These are phyloP conservation scores for Hyparrhenia diplandra DNA, from an alignment of 176 grass and related monocot genomes.

Conservation along the genomic window DNA sequence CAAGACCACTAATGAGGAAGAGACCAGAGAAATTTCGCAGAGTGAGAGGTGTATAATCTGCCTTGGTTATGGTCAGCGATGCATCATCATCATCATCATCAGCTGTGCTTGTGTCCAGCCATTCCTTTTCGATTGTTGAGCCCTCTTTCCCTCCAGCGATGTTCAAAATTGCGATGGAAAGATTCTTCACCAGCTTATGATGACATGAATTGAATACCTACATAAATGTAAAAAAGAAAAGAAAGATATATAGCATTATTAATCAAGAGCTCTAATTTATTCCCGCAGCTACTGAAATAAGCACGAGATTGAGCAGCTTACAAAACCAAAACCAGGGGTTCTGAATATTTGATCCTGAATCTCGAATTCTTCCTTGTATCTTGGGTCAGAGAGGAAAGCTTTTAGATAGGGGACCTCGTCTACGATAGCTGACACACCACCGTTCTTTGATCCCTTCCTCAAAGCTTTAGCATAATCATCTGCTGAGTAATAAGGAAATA, in stretches of 20 bases:
- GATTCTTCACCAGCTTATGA: not conserved
- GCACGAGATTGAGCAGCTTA: not conserved
- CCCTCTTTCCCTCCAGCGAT: not conserved
- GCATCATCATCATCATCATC: not conserved
- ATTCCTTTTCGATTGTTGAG: not conserved
- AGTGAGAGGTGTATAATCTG: conserved; percentile 5
- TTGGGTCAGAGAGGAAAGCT: not conserved
- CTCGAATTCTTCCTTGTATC: not conserved
- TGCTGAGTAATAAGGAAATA: not conserved
- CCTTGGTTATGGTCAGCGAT: not conserved
- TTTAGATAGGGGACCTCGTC: not conserved
- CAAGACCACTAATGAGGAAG: conserved; percentile 43
- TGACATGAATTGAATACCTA: not conserved
- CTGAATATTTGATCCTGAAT: not conserved
- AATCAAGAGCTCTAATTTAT: not conserved
- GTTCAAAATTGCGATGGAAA: not conserved
- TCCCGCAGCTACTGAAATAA: not conserved
- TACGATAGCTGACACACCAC: not conserved
- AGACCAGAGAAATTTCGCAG: conserved; percentile 50
- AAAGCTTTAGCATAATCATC: not conserved
- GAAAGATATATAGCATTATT: not conserved
- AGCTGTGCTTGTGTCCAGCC: too few species aligned
- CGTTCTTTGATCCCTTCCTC: not conserved
- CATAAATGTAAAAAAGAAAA: not conserved
- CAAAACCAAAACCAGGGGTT: not conserved